These are phyloP conservation scores for Cryptosporidium tyzzeri DNA, from an alignment of 169 alveolate species.

Conservation along the genomic window DNA sequence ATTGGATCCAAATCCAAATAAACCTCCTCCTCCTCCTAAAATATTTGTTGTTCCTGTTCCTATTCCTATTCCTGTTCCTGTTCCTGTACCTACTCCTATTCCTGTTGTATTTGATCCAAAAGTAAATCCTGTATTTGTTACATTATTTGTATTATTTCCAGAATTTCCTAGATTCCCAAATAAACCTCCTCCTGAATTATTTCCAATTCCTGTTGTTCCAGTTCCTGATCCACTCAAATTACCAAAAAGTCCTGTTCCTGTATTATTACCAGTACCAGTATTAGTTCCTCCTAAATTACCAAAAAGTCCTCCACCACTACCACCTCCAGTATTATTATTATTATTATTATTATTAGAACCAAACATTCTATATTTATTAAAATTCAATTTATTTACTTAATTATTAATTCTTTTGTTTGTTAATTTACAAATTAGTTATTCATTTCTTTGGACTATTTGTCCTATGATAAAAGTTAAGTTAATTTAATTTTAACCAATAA, in stretches of 20 bases:
- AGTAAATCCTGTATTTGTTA: too few relatives aligned
- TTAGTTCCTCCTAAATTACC: conserved; percentile 9
- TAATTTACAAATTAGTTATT: neutral
- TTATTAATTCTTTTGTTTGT: neutral
- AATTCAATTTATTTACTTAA: neutral
- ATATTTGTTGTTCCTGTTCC: conserved; percentile 1
- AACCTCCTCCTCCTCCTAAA: neutral
- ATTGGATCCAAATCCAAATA: neutral
- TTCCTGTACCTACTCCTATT: neutral
- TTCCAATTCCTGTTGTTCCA: conserved; percentile 6
- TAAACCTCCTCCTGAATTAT: conserved; percentile 11
- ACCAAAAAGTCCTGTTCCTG: conserved; percentile 22
- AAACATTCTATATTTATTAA: neutral
- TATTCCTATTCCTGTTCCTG: neutral
- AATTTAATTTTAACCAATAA: too few relatives aligned
- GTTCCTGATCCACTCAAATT: neutral
- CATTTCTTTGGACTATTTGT: neutral
- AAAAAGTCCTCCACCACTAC: neutral
- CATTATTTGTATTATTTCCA: neutral
- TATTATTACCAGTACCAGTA: neutral
- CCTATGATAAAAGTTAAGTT: neutral
- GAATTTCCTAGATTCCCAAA: conserved; percentile 7
- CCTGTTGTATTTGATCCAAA: neutral
- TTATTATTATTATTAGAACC: neutral
- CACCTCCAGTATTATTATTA: neutral